Evolutionary conservation across 805 yeast species (phyloP).

Genomic region (Geotrichum ghanense): DNA sequence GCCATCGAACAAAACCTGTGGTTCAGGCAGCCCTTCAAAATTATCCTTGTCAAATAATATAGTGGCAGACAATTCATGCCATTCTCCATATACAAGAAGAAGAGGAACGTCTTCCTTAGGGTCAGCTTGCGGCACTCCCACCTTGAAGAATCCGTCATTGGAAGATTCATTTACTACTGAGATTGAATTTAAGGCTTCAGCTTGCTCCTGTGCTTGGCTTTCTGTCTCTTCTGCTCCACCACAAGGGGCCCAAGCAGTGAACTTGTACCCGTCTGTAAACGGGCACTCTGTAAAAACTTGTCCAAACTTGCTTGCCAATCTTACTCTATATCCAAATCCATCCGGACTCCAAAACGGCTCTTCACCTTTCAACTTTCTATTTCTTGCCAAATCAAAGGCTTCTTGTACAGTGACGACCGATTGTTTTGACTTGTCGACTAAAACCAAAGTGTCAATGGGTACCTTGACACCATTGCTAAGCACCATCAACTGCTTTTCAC

Average conservation of each 20-base stretch:
- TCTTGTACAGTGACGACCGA: constrained; percentile 58
- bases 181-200: constrained; percentile 6
- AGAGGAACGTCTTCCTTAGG: constrained; percentile 21
- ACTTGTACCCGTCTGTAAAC: constrained; percentile 56
- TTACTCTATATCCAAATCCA: constrained; percentile 51
- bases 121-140: constrained; percentile 11
- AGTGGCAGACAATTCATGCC: constrained; percentile 42
- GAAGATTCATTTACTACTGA: not conserved
- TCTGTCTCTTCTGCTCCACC: constrained; percentile 30
- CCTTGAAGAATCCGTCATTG: not conserved
- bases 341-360: constrained; percentile 12
- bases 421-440: constrained; percentile 53
- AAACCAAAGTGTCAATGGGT: constrained; percentile 71
- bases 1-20: constrained; percentile 62
- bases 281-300: constrained; percentile 62
- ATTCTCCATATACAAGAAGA: constrained; percentile 52
- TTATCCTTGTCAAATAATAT: constrained; percentile 40
- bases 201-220: not conserved
- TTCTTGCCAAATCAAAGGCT: constrained; percentile 45
- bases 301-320: constrained; percentile 51
- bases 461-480: constrained; percentile 43
- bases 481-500: constrained; percentile 47
- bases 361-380: not conserved
- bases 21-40: constrained; percentile 42
- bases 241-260: constrained; percentile 54